Evolutionary conservation across 805 yeast genomes (phyloP).

Genomic region (Debaryomyces hansenii): DNA sequence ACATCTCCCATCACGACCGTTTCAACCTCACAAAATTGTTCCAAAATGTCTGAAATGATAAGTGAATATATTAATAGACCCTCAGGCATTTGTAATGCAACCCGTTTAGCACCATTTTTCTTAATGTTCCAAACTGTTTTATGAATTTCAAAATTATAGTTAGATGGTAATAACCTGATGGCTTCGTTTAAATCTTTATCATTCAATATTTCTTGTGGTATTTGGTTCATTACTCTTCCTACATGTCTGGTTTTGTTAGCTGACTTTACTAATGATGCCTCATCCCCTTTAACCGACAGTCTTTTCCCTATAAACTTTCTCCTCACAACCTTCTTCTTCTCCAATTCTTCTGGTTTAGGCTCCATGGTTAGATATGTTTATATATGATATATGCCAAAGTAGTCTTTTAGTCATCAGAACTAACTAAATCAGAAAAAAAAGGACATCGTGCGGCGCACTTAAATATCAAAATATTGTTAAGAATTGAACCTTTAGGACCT

Average conservation of each 20-base stretch:
- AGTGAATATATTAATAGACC: conserved; percentile 87
- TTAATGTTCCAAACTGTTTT: conserved; percentile 92
- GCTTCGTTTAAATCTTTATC: conserved; percentile 86
- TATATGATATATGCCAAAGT: no score
- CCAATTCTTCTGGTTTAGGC: background rate
- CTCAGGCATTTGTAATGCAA: conserved; percentile 97
- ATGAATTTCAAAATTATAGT: conserved; percentile 94
- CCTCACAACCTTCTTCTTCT: conserved; percentile 33
- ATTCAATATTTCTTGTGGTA: conserved; percentile 80
- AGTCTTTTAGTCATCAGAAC: background rate
- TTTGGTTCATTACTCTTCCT: conserved; percentile 74
- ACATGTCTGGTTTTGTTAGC: conserved; percentile 34
- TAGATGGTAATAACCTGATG: conserved; percentile 76
- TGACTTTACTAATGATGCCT: conserved; percentile 22
- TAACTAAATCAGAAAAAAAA: conserved; percentile 1
- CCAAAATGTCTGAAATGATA: conserved; percentile 86
- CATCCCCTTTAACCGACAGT: conserved; percentile 14
- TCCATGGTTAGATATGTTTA: background rate
- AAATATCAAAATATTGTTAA: background rate
- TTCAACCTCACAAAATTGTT: conserved; percentile 85
- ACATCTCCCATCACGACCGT: conserved; percentile 98
- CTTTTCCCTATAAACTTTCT: conserved; percentile 64
- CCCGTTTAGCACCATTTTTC: conserved; percentile 72
- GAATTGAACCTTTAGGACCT: background rate
- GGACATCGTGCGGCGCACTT: conserved; percentile 10